Evolutionary conservation across 352 stramenopile species (phyloP).

Genomic region (Pythium dissotocum): DNA sequence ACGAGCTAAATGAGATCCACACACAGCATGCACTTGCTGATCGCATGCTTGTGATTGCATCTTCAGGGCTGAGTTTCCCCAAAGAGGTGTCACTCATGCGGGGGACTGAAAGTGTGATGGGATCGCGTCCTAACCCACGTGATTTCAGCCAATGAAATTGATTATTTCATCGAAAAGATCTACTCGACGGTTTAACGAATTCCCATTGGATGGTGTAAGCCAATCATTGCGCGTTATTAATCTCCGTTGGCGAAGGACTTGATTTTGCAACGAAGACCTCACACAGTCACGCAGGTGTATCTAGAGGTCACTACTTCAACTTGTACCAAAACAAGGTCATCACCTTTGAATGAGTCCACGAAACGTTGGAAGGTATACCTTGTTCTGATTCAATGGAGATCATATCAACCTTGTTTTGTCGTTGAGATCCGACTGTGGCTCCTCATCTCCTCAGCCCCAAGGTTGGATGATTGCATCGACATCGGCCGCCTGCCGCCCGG

Average conservation of each 20-base stretch:
- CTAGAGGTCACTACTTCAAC: neutral
- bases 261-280: conserved; percentile 13
- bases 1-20: neutral
- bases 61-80: neutral
- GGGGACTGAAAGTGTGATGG: neutral
- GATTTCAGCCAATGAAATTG: conserved; percentile 23
- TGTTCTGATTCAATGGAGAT: conserved; percentile 3
- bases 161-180: conserved; percentile 4
- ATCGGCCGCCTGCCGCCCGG: neutral
- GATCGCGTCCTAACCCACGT: neutral
- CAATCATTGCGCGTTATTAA: conserved; percentile 11
- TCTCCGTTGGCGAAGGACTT: conserved; percentile 13
- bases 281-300: neutral
- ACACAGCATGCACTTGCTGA: neutral
- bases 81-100: neutral
- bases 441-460: neutral
- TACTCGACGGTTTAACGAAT: conserved; percentile 25
- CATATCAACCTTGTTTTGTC: neutral
- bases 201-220: conserved; percentile 17
- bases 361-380: neutral
- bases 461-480: neutral
- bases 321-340: conserved; percentile 14
- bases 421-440: neutral
- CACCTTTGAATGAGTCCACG: neutral
- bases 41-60: neutral